phyloP scores from a whole-genome alignment of 345 rosid genomes.

The Populus davidiana region DNA sequence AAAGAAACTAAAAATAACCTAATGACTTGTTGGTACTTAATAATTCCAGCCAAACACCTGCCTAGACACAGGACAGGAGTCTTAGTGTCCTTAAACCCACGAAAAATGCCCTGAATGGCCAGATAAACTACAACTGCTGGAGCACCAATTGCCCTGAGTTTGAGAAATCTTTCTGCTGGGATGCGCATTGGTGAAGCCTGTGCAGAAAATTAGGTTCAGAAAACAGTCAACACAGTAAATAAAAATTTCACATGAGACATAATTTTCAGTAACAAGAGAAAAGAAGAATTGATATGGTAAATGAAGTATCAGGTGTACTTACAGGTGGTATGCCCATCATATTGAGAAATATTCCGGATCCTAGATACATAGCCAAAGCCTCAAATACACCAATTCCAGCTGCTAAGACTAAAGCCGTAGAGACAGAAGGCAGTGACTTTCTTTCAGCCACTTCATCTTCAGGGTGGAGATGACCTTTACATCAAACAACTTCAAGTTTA shows the following conservation, averaged over 20 bases:
- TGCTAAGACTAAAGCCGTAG: conserved; percentile 78
- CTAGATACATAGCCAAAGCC: conserved; percentile 68
- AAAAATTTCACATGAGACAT: conserved; percentile 4
- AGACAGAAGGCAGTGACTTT: conserved; percentile 79
- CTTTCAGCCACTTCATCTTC: conserved; percentile 39
- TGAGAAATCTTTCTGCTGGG: conserved; percentile 67
- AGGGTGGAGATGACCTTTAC: conserved; percentile 12
- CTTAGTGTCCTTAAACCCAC: conserved; percentile 93
- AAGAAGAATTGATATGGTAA: neutral
- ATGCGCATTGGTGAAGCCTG: conserved; percentile 75
- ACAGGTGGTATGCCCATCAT: conserved; percentile 61
- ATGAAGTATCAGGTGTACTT: neutral
- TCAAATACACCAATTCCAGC: conserved; percentile 76
- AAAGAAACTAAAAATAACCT: neutral
- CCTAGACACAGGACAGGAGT: conserved; percentile 86
- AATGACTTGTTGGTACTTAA: neutral
- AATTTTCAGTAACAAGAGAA: neutral
- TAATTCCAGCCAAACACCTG: conserved; percentile 33
- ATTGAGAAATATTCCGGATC: conserved; percentile 67
- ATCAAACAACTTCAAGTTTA: conserved; percentile 10
- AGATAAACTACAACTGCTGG: conserved; percentile 82
- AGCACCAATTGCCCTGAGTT: conserved; percentile 81
- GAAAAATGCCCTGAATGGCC: conserved; percentile 94
- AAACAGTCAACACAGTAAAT: conserved; percentile 8
- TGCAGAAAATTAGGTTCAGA: conserved; percentile 17